Base-by-base conservation (phyloP, 139 green algal species). In the Diplosphaera chodatii region DNA sequence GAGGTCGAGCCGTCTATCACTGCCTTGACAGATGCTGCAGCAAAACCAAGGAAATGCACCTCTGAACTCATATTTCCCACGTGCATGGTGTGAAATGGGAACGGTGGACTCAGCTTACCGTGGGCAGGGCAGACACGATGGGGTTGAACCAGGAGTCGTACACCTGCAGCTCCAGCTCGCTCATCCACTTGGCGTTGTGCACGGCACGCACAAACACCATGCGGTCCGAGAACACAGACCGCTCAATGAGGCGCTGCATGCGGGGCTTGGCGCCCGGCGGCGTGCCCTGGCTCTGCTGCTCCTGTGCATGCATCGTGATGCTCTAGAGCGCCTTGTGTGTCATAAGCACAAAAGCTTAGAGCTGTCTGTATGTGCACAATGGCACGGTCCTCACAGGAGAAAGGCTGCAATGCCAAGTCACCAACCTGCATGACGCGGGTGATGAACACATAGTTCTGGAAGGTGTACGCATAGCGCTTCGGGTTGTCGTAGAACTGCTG, bases 361-460 rank as follows among this genome's bases (percentile, higher is more conserved):
- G n/a, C n/a, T n/a, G n/a, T n/a, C n/a, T n/a, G n/a, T n/a, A n/a
- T n/a, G n/a, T n/a, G n/a, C n/a, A n/a, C n/a, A n/a, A n/a, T n/a
- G n/a, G n/a, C n/a, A n/a, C n/a, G n/a, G n/a, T n/a, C n/a, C n/a
- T n/a, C n/a, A n/a, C n/a, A n/a, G n/a, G n/a, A n/a, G n/a, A n/a
- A n/a, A n/a, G n/a, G n/a, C n/a, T n/a, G n/a, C n/a, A n/a, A n/a
- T n/a, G n/a, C n/a, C n/a, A n/a, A n/a, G n/a, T n/a, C n/a, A n/a
- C n/a, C n/a, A n/a, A n/a, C n/a, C n/a, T 89, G 77, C 76, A 94
- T 81, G 63, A 87, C 74, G 25, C 92, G 80, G 1, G 93, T 97
- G 65, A 98, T 69, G 71, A 98, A 96, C 4, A 98, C 94, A 67
- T 97, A 98, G 82, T 96, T 96, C 78, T 99, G 95, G 77, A 99